These are phyloP conservation scores for Claviceps monticola DNA, from an alignment of 2,329 filamentous ascomycete species.

Conservation along the genomic window DNA sequence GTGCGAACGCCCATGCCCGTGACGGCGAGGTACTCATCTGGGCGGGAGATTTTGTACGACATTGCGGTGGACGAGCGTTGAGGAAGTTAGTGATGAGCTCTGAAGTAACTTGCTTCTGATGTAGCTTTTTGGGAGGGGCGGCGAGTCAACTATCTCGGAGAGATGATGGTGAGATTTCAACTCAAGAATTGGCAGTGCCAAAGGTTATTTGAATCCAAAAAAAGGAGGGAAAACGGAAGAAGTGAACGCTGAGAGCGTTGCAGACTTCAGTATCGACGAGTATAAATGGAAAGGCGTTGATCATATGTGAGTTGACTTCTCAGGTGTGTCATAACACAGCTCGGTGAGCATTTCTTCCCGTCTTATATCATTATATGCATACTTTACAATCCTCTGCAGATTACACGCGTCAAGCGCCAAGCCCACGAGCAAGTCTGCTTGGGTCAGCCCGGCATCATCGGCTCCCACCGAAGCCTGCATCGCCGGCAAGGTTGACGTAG, in stretches of 20 bases:
- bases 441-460: neutral
- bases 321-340: neutral
- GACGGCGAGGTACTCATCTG: constrained; percentile 77
- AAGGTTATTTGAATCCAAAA: too few species aligned
- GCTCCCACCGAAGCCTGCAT: neutral
- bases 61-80: constrained; percentile 17
- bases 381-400: neutral
- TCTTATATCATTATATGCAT: neutral
- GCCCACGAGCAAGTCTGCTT: neutral
- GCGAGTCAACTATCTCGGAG: neutral
- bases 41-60: constrained; percentile 56
- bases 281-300: neutral
- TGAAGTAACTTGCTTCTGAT: neutral
- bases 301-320: neutral
- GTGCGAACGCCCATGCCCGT: constrained; percentile 64
- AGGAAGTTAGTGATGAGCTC: neutral
- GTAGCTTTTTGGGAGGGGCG: too few species aligned
- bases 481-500: neutral
- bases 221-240: too few species aligned
- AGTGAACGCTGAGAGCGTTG: too few species aligned
- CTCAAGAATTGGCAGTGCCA: too few species aligned
- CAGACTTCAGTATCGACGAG: neutral
- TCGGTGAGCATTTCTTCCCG: neutral
- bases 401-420: neutral
- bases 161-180: neutral